Conservation (phyloP, 2,329 filamentous ascomycete genomes). For the Fusarium sp. region DNA sequence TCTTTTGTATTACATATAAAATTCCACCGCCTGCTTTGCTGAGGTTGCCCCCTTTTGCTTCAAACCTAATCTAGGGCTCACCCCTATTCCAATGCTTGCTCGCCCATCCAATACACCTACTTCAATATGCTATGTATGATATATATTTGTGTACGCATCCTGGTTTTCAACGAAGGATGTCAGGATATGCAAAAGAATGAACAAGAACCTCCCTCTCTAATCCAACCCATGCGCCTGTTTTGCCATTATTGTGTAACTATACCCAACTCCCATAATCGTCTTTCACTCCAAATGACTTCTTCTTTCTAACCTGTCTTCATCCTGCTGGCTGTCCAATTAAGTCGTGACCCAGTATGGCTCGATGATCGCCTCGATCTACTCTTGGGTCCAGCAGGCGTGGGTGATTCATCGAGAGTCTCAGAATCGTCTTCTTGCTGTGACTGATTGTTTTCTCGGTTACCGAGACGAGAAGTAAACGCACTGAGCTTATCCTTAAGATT, state of each 20-base stretch:
- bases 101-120: slow-evolving; percentile 9
- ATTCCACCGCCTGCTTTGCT: slow-evolving; percentile 6
- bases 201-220: slow-evolving; percentile 25
- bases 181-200: slow-evolving; percentile 26
- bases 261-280: slow-evolving; percentile 10
- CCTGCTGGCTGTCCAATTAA: slow-evolving; percentile 33
- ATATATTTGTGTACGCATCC: slow-evolving; percentile 7
- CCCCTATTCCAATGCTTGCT: slow-evolving; percentile 9
- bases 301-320: slow-evolving; percentile 25
- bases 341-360: slow-evolving; percentile 33
- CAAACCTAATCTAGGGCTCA: slow-evolving; percentile 23
- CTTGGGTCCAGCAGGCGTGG: slow-evolving; percentile 20
- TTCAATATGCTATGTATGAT: slow-evolving; percentile 14
- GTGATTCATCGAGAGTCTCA: slow-evolving; percentile 37
- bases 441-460: slow-evolving; percentile 38
- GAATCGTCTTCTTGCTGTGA: slow-evolving; percentile 39
- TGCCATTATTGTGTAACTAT: slow-evolving; percentile 28
- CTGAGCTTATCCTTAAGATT: slow-evolving; percentile 53
- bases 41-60: slow-evolving; percentile 17
- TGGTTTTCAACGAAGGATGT: neutral
- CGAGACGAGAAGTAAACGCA: slow-evolving; percentile 49
- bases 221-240: slow-evolving; percentile 32
- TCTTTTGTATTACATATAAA: slow-evolving; percentile 42
- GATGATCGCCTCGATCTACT: slow-evolving; percentile 36
- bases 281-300: slow-evolving; percentile 7